Evolutionary conservation across 805 yeast species (phyloP), one percentile per base, ranked within the genome.

Genomic region (Saccharomyces jurei): DNA sequence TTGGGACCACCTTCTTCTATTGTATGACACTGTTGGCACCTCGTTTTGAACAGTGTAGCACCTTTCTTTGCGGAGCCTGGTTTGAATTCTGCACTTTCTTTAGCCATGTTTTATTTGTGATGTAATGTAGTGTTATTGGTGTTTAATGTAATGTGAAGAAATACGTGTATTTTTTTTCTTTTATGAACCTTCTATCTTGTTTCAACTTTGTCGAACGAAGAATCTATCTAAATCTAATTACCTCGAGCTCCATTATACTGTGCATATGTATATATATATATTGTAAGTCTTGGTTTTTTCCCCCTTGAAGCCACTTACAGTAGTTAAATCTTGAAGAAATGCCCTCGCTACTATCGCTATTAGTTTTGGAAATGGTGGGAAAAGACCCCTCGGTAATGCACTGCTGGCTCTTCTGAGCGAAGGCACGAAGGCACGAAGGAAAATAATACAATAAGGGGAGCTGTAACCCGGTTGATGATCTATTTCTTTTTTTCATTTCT

Each of bases 11-110:
- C 96, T 59, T 79, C 81, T 76, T 92, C 98, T 63, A 86, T 85
- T 69, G 98, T 92, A 86, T 94, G 99, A 77, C 99, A 94, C 81
- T 94, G 98, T 67, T 90, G 81, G 78, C 99, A 94, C 86, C 99
- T 90, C 63, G 98, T 94, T 81, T 94, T 94, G 86, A 94, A 94
- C 64, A 94, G 81, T 72, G 89, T 89, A 65, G 98, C 98, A 82
- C 99, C 99, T 81, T 94, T 94, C 80, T 86, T 83, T 63, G 83
- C 89, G 67, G 83, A 81, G 74, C 91, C 86, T 66, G 63, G 54
- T 59, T 62, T 52, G 57, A 50, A 58, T 61, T 11, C 53, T 6
- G 25, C 17, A 8, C 28, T 44, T 26, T 50, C 52, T 29, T 50
- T 50, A 49, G 54, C 57, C 57, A 54, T 54, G 41, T 50, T 25